These are phyloP conservation scores for Volutella citrinella DNA, from an alignment of 2,329 filamentous ascomycete species.

Conservation along the genomic window DNA sequence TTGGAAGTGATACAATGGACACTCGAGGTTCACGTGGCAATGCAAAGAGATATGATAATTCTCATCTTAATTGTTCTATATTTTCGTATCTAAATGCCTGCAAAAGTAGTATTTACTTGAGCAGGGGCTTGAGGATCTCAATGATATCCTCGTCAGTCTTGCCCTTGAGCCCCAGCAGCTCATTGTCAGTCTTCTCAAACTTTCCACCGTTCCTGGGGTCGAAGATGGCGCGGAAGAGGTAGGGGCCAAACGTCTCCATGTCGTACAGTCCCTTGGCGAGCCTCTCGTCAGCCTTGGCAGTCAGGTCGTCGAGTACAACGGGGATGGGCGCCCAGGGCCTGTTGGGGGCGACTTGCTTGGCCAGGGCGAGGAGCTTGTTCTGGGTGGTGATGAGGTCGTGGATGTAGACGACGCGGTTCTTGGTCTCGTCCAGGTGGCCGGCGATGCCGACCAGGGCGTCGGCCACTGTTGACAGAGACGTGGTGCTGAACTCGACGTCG, in stretches of 20 bases:
- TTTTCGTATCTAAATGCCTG: too few relatives aligned
- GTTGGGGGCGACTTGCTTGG: conserved; percentile 46
- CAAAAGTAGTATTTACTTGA: too few relatives aligned
- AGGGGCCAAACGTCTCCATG: conserved; percentile 28
- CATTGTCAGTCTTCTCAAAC: conserved; percentile 38
- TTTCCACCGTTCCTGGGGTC: conserved; percentile 33
- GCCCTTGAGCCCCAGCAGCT: conserved; percentile 42
- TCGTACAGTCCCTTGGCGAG: conserved; percentile 30
- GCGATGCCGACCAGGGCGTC: conserved; percentile 48
- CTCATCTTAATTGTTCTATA: too few relatives aligned
- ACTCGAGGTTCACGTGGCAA: too few relatives aligned
- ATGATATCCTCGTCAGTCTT: conserved; percentile 39
- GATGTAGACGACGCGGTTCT: conserved; percentile 48
- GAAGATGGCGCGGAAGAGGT: conserved; percentile 31
- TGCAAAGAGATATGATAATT: too few relatives aligned
- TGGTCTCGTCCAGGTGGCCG: conserved; percentile 47
- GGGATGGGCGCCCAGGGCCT: conserved; percentile 46
- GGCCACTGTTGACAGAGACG: conserved; percentile 45
- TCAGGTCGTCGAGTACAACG: conserved; percentile 26
- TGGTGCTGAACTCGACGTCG: conserved; percentile 43
- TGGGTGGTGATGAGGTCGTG: conserved; percentile 44
- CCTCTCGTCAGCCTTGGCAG: conserved; percentile 25
- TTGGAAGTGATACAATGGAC: too few relatives aligned
- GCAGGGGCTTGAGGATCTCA: conserved; percentile 23
- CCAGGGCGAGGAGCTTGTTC: conserved; percentile 39